Evolutionary conservation across 805 yeast genomes (phyloP), one percentile per base, ranked within the genome.

Genomic region (Candida patagonica): DNA sequence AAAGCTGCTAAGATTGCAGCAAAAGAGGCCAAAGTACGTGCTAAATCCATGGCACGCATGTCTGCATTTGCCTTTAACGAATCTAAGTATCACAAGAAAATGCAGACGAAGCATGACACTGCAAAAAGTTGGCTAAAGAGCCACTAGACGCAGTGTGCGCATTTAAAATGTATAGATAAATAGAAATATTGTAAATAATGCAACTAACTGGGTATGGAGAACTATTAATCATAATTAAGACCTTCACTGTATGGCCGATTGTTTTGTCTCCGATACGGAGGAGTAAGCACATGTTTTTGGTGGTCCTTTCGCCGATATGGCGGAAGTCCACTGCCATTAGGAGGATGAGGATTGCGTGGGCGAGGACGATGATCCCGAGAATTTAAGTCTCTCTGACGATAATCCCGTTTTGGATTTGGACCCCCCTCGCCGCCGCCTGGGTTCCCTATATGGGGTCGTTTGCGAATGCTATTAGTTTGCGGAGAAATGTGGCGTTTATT

Each of bases 251-350:
- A 33, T 6, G 33, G 38, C 10, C 38, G 4, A 21, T 7, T 20
- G 21, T 31, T 19, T 38, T 29, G 21, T 29, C 27, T 21, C 13
- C 42, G 20, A 17, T 30, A 29, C 16, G 34, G 34, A 22, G 36
- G 41, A 13, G 20, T 24, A 10, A 23, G 41, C 13, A 16, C 35
- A 30, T 22, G 24, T 6, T 8, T 16, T 5, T 16, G 35, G 9
- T 9, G 13, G 16, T 35, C 21, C 16, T 20, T 21, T 13, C 43
- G 26, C 24, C 43, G 21, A 25, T 43, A 43, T 1, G 46, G 46
- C 12, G 46, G 46, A 20, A 30, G 30, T 4, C 31, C 31, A 8
- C 31, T 20, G 6, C 29, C 13, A 12, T 15, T 15, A 15, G 12
- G 29, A 6, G 12, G 29, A 29, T 29, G 6, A 4, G 9, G 31